Base-by-base conservation (phyloP, 2,329 filamentous ascomycete genomes). In the Akanthomyces dipterigenus region DNA sequence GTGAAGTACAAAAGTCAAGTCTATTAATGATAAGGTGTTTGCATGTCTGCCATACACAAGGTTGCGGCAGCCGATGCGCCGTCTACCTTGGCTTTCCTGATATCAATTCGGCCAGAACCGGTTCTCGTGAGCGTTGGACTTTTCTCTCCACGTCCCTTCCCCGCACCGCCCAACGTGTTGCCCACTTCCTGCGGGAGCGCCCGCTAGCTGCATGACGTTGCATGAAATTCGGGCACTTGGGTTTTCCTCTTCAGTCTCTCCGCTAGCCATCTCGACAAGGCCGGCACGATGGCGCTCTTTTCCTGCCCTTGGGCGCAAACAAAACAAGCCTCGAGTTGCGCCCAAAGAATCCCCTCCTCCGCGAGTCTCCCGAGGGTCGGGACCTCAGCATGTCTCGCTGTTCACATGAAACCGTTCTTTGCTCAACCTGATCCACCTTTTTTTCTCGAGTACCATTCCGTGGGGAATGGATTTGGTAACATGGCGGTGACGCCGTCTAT, bases 401-500 rank as follows among this genome's bases (percentile, higher is more conserved):
- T n/a, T 50, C 24, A 46, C 28, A 54, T 59, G 53, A 51, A 57
- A 51, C 48, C 31, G 55, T 45, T 53, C 40, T 50, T 54, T 26
- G 34, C 38, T 40, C 53, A 58, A 20, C 18, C 24, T 45, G 55
- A 16, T 60, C 55, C 61, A 24, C 22, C 59, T 28, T 42, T 34
- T 51, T 50, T 54, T 43, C 16, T 42, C 38, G 40, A 48, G 40
- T 63, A 63, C 61, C 61, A 63, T 50, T 43, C 61, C 61, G 61
- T 20, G 61, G 60, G 55, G 56, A 55, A 55, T 63, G 61, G 61
- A 55, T 60, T 63, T 62, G 22, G 26, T 49, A 36, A 36, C 40
- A 34, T 63, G 56, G 61, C 61, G 50, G 55, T 59, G 55, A 40
- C 50, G 61, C 61, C 61, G 55, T 63, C 61, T 63, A 63, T 55